A percentile compares a stretch with the other conserved stretches of the same genome.
These are phyloP conservation scores for Solanum corneliomulleri DNA, from an alignment of 257 asterid genomes.

Conservation along the genomic window DNA sequence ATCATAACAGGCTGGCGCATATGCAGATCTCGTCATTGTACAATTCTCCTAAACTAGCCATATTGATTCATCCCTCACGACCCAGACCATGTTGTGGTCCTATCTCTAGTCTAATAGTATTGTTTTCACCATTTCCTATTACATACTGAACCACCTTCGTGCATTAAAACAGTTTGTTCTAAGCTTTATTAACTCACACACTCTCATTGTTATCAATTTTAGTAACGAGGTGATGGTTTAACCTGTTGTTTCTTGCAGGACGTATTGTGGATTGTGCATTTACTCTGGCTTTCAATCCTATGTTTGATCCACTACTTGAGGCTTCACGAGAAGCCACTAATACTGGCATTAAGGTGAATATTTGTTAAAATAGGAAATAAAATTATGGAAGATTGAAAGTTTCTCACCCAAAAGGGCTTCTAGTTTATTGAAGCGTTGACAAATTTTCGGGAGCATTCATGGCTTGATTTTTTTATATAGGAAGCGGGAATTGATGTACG, in stretches of 20 bases:
- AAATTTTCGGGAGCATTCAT: neutral
- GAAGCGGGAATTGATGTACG: slow-evolving; percentile 98
- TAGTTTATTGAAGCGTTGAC: neutral
- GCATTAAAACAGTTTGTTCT: neutral
- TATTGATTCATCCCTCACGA: neutral
- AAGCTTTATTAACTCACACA: neutral
- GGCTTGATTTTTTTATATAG: slow-evolving; percentile 17
- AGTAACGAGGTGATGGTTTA: neutral
- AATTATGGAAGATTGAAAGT: neutral
- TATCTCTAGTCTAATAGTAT: neutral
- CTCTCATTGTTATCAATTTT: neutral
- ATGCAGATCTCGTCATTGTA: neutral
- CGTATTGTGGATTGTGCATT: slow-evolving; percentile 94
- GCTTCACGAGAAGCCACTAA: slow-evolving; percentile 97
- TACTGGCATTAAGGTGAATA: slow-evolving; percentile 83
- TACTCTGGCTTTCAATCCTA: slow-evolving; percentile 94
- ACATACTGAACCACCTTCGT: neutral
- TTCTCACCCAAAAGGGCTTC: neutral
- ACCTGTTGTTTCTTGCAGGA: slow-evolving; percentile 34
- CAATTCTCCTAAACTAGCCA: neutral
- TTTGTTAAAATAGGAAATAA: neutral
- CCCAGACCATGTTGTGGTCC: neutral
- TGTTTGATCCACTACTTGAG: slow-evolving; percentile 88
- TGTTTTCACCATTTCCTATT: neutral
- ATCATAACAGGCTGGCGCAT: neutral